Percentiles rank a stretch among this genome's conserved stretches.
phyloP scores from a whole-genome alignment of 192 early-diverging fungal species.

The Coemansia guatemalensis region DNA sequence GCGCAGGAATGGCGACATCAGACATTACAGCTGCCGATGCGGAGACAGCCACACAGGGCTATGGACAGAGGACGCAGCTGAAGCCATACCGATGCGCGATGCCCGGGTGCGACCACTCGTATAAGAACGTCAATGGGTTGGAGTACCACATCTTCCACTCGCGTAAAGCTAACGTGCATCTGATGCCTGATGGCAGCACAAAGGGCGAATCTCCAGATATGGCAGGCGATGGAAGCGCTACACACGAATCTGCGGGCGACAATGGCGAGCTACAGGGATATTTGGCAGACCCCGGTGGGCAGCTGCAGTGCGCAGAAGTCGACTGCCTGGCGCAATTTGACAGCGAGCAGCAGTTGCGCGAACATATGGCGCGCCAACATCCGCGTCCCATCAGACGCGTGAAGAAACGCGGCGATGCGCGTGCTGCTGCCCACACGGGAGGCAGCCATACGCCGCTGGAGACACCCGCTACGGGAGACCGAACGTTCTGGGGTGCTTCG shows the following conservation, averaged over 20 bases:
- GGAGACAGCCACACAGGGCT: not conserved
- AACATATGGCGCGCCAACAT: conserved; percentile 35
- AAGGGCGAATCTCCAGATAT: not conserved
- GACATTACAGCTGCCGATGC: not conserved
- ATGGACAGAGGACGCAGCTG: not conserved
- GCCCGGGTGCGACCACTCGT: conserved; percentile 64
- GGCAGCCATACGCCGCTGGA: conserved; percentile 24
- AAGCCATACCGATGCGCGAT: conserved; percentile 70
- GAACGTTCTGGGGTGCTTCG: conserved; percentile 28
- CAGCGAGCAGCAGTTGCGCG: conserved; percentile 31
- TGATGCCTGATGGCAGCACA: conserved; percentile 11
- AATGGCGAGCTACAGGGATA: no score
- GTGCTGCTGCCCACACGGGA: conserved; percentile 9
- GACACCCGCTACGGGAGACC: not conserved
- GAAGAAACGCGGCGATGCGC: conserved; percentile 21
- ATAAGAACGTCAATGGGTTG: conserved; percentile 85
- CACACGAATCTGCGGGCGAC: no score
- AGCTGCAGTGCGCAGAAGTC: conserved; percentile 42
- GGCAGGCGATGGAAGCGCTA: not conserved
- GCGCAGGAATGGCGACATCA: conserved; percentile 1
- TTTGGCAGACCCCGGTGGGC: not conserved
- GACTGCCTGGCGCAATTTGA: conserved; percentile 34
- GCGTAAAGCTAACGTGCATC: conserved; percentile 43
- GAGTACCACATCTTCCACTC: conserved; percentile 75
- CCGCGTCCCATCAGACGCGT: conserved; percentile 49